Conservation (phyloP, 306 rosid genomes). For the Vigna mungo region DNA sequence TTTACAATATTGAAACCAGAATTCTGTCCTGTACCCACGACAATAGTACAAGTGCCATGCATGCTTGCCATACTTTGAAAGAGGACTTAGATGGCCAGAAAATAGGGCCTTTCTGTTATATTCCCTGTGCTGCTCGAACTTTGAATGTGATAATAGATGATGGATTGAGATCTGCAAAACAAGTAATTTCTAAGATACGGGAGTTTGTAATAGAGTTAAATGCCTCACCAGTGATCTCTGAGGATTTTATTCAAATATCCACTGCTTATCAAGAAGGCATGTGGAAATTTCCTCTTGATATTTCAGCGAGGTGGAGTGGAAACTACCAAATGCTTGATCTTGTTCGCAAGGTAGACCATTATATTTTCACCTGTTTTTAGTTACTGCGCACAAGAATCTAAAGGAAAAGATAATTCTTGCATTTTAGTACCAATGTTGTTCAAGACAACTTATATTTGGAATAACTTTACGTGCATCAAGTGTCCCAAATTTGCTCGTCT, state of each 20-base stretch:
- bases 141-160: conserved; percentile 88
- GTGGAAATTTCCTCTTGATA: conserved; percentile 94
- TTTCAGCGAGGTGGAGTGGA: conserved; percentile 93
- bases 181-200: conserved; percentile 72
- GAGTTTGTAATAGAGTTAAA: conserved; percentile 82
- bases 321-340: conserved; percentile 94
- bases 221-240: conserved; percentile 70
- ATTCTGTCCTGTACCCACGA: conserved; percentile 95
- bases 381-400: conserved; percentile 34
- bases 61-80: conserved; percentile 80
- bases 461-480: conserved; percentile 13
- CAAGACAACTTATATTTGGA: conserved; percentile 21
- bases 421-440: conserved; percentile 19
- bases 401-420: not conserved
- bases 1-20: conserved; percentile 78
- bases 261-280: conserved; percentile 83
- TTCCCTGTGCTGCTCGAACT: conserved; percentile 92
- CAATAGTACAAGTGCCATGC: conserved; percentile 72
- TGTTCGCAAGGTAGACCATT: conserved; percentile 72
- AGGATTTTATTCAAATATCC: conserved; percentile 77
- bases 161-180: conserved; percentile 73
- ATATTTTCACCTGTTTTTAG: conserved; percentile 23
- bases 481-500: conserved; percentile 18
- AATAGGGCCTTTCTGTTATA: conserved; percentile 83
- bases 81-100: conserved; percentile 78